Base-by-base conservation (phyloP, 2,329 filamentous ascomycete genomes). In the Alternaria viburni region DNA sequence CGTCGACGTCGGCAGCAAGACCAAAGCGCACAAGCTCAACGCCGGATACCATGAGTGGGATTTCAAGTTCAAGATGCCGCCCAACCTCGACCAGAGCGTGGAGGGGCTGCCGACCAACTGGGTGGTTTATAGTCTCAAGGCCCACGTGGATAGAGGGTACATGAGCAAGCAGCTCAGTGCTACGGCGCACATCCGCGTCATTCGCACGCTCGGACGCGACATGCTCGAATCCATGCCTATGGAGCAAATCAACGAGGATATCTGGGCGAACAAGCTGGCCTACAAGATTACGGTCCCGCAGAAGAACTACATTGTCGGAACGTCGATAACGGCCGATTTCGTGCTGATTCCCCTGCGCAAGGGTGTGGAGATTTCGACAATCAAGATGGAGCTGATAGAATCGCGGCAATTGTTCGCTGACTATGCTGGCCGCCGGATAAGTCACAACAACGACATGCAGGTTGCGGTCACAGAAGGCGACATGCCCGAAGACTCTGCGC, bases 241-340 rank as follows among this genome's bases (percentile, higher is more conserved):
- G 76, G 79, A 81, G 69, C 78, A 87, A 84, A 86, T 92, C 67
- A 94, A 98, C 68, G 94, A 97, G 80, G 97, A 97, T 76, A 91
- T 97, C 67, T 99, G 96, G 96, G 92, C 93, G 6, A 96, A 97
- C 83, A 99, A 99, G 84, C 88, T 98, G 72, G 93, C 97, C 78
- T 99, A 99, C 82, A 95, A 93, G 28, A 93, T 99, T 67, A 89
- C 93, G 61, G 92, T 97, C 11, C 95, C 96, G 0, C 94, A 93
- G 74, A 97, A 97, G 82, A 96, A 96, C 2, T 91, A 97, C 57
- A 91, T 97, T 17, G 97, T 97, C 73, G 96, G 96, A 54, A 96
- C 93, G n/a, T 86, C 87, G 21, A 89, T 98, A 52, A 89, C 90
- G 1, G 86, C 97, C 63, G 90, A 97, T 71, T 95, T 97, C 83